Base-by-base conservation (phyloP, 2,329 filamentous ascomycete species). In the Myriosclerotinia scirpicola region DNA sequence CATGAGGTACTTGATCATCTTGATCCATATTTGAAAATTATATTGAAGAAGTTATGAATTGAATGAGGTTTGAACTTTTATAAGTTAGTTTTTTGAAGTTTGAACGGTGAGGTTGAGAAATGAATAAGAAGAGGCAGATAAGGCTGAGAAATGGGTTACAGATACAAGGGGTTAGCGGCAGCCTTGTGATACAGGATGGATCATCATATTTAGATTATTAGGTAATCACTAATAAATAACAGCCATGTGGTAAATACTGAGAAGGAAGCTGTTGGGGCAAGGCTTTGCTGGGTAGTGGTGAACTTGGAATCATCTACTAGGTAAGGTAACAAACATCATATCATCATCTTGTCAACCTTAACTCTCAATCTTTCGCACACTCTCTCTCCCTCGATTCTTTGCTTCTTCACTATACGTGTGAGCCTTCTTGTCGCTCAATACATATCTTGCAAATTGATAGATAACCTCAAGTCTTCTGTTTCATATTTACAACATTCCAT, bases 1-100 rank as follows among this genome's bases (percentile, higher is more conserved):
- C 69, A 48, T 75, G 73, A 42, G 74, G 50, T 53, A 72, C 55
- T 26, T 71, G 69, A 38, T 73, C 69, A 48, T 71, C 69, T 34
- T 72, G 67, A n/a, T 44, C 46, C 56, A 66, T 66, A 11, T 55
- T 63, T 55, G 1, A 44, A 34, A 50, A 14, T 11, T 20, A 11
- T 54, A 20, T 40, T 2, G 34, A 52, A 40, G 44, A 62, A n/a
- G 38, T 14, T 14, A 26, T 26, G 55, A 34, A 26, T 26, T 26
- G 55, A 5, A n/a, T 22, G 3, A 53, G 15, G 34, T 38, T n/a
- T 15, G 20, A 34, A 26, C 26, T 26, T 26, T 26, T 26, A 26
- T 26, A 26, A 26, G 26, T 26, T 26, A 26, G 26, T 26, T 26
- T 26, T 26, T 26, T 26, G 26, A 34, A 34, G 30, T 34, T 34